Conservation (phyloP, 305 asterid species). For the Fraxinus sp. region DNA sequence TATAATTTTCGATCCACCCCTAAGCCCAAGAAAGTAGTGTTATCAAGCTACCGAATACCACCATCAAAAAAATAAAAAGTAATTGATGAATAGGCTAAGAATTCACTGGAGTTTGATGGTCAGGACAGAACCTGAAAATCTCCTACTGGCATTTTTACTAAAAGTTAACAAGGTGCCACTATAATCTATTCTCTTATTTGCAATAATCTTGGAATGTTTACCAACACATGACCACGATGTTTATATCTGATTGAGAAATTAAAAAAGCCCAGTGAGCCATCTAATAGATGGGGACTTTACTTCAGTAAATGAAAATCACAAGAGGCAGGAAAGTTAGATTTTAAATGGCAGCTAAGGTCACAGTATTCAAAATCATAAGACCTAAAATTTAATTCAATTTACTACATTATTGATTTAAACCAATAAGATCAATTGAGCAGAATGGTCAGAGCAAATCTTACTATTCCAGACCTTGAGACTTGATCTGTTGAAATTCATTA, state of each 20-base stretch:
- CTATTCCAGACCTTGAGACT: not conserved
- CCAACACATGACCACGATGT: not conserved
- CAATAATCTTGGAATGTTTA: not conserved
- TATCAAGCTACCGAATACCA: constrained; percentile 17
- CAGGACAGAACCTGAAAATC: constrained; percentile 8
- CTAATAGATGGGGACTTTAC: not conserved
- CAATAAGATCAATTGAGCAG: not conserved
- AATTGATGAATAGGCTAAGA: not conserved
- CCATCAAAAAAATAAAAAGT: not conserved
- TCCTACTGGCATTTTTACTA: not conserved
- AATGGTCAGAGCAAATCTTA: not conserved
- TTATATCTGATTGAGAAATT: not conserved
- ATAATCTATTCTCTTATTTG: not conserved
- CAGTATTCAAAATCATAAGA: not conserved
- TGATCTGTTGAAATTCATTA: not conserved
- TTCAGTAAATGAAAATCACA: not conserved
- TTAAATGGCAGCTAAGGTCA: not conserved
- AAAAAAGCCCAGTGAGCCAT: not conserved
- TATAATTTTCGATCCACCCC: constrained; percentile 88
- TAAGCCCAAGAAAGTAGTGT: constrained; percentile 33
- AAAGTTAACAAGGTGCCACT: not conserved
- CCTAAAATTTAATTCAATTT: not conserved
- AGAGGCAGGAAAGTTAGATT: not conserved
- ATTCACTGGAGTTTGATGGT: not conserved
- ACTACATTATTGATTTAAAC: not conserved